Conservation (phyloP, 768 basidiomycete genomes). For the Leccinum sublutescens region DNA sequence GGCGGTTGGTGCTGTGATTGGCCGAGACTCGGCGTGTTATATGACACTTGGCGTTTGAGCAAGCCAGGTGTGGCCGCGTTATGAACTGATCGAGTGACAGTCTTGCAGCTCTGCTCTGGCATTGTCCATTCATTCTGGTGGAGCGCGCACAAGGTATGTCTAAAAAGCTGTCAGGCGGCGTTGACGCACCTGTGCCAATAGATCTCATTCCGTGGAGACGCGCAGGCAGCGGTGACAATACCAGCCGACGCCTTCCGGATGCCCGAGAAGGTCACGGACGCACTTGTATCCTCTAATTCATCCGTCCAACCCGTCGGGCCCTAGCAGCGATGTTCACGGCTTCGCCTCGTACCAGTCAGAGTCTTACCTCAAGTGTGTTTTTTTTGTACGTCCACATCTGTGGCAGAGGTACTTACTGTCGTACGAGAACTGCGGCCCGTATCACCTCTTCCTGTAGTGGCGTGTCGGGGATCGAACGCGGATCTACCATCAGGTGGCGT, state of each 20-base stretch:
- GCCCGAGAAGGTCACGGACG: conserved; percentile 1
- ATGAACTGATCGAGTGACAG: not conserved
- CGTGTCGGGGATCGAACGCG: conserved; percentile 4
- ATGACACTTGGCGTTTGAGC: conserved; percentile 1
- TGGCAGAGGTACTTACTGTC: conserved; percentile 3
- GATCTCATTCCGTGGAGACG: conserved; percentile 7
- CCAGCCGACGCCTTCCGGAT: not conserved
- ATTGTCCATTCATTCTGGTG: not conserved
- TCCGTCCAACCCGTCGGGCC: conserved; percentile 7
- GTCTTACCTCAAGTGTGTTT: conserved; percentile 5
- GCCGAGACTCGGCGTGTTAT: not conserved
- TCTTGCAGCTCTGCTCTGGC: not conserved
- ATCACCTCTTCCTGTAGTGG: conserved; percentile 12
- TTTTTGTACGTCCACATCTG: not conserved
- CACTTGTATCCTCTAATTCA: conserved; percentile 3
- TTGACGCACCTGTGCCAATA: not conserved
- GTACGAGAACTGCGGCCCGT: conserved; percentile 10
- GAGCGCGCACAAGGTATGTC: not conserved
- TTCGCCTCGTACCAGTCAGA: conserved; percentile 3
- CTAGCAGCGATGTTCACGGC: conserved; percentile 5
- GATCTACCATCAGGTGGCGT: conserved; percentile 16
- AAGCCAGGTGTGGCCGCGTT: not conserved
- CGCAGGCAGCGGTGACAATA: conserved; percentile 1
- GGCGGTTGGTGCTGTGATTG: not conserved
- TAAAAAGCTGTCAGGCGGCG: not conserved